These are phyloP conservation scores for Petrea volubilis DNA, from an alignment of 257 asterid genomes.

Conservation along the genomic window DNA sequence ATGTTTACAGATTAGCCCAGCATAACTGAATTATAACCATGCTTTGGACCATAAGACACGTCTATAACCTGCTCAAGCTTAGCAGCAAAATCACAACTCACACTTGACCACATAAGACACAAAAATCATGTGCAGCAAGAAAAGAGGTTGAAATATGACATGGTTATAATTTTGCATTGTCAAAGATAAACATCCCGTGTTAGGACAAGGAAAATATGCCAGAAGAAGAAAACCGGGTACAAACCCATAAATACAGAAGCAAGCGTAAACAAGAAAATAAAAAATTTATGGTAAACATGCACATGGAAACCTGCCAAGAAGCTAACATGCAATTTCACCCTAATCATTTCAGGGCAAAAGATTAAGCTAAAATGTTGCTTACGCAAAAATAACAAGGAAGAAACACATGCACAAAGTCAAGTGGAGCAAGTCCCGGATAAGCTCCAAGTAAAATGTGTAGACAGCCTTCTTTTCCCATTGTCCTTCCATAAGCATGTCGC, in stretches of 20 bases:
- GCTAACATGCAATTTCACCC: not conserved
- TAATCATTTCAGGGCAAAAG: not conserved
- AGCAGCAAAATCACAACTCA: not conserved
- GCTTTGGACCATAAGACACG: not conserved
- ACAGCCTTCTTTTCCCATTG: constrained; percentile 96
- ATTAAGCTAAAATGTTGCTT: constrained; percentile 36
- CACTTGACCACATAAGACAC: not conserved
- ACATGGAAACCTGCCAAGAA: not conserved
- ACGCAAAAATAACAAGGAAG: constrained; percentile 86
- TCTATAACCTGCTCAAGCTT: not conserved
- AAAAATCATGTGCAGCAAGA: not conserved
- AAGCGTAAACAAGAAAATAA: not conserved
- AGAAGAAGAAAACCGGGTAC: not conserved
- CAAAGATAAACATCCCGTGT: constrained; percentile 3
- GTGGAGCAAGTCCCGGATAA: constrained; percentile 80
- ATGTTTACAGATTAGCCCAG: not conserved
- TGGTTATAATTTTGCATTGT: not conserved
- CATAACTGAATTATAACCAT: not conserved
- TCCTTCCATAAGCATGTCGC: constrained; percentile 94
- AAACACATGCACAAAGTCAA: constrained; percentile 90
- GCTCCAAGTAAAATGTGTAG: constrained; percentile 89
- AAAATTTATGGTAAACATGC: not conserved
- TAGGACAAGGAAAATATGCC: not conserved
- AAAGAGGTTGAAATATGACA: not conserved
- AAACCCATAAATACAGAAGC: not conserved